Base-by-base conservation (phyloP, 73 alveolate genomes). In the Paramecium primaurelia region DNA sequence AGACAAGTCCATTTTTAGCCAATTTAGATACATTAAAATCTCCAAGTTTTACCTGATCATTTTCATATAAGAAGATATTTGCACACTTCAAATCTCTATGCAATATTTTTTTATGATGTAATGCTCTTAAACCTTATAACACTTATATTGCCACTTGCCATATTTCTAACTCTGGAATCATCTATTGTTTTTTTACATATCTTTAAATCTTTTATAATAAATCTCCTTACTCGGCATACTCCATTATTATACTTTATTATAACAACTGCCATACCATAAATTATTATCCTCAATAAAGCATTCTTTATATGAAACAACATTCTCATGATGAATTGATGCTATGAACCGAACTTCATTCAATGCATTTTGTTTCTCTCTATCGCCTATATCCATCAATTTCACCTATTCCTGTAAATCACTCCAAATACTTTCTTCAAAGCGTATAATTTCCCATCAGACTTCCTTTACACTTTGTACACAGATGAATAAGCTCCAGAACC, bases 21-120 rank as follows among this genome's bases (percentile, higher is more conserved):
- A 91, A 88, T 92, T 95, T 95, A n/a, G 96, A 92, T 68, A 95
- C 98, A 87, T 95, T 95, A 69, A 95, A 95, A 95, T 95, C 98
- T 0, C 98, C 98, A 71, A 95, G 84, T 83, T 95, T 93, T 37
- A 95, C 96, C 37, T 91, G 84, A 6, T 94, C 95, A 86, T 95
- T 92, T 68, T 92, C 95, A 88, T 93, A 92, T 58, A 95, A 93
- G 94, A 95, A 95, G 60, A 95, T 95, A 94, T 95, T 95, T 37
- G 98, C 98, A 68, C 97, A 92, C 92, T 95, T 95, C 77, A 95
- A 71, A 73, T 95, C 98, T 54, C 98, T 84, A 87, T 95, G 98
- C 71, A 95, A 92, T 49, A 95, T 95, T 77, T 95, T 95, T 86
- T 86, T 83, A 86, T 93, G 95, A 92, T 95, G 98, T 44, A 95